Base-by-base conservation (phyloP, 2,329 filamentous ascomycete genomes). In the Lachnellula willkommii region DNA sequence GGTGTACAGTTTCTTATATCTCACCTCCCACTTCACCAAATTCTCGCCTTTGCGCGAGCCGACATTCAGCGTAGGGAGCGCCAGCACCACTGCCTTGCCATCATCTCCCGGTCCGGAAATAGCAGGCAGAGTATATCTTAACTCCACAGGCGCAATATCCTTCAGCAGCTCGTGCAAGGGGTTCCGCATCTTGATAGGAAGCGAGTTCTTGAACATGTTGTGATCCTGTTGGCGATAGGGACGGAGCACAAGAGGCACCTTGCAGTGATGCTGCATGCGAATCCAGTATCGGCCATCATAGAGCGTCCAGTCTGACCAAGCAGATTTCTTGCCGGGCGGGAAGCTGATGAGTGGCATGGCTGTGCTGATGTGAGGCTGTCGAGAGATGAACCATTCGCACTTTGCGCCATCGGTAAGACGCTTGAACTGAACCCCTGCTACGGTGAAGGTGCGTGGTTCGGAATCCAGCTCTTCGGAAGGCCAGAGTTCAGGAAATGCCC, bases 261-360 rank as follows among this genome's bases (percentile, higher is more conserved):
- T 15, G 9, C 52, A 39, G 9, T 24, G 46, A 47, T 63, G 66
- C 47, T 55, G 40, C 14, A 83, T 54, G 15, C 76, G 73, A 15
- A 85, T 69, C 84, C 84, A 87, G 69, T 78, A 87, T 2, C 84
- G 79, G 0, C 81, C 79, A 67, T 87, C 84, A 72, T 77, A 87
- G 4, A 53, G 60, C 4, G 47, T 50, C 67, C 68, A 71, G 2
- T 62, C 48, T 40, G 60, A 55, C 58, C 63, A 61, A 5, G 45
- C 39, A 5, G 28, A 8, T 15, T 53, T 35, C 24, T 47, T 47
- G 24, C 35, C 47, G 0, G 77, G 77, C 2, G 74, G 72, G 47
- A 40, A 50, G 12, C 76, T 74, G 26, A 74, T 73, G 15, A 82
- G 70, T 47, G 75, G 71, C 78, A 35, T 51, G 17, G 37, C 4